A percentile compares a stretch with the other conserved stretches of the same genome.
phyloP scores from a whole-genome alignment of 2,329 filamentous ascomycete genomes.

The Alternaria ventricosa region DNA sequence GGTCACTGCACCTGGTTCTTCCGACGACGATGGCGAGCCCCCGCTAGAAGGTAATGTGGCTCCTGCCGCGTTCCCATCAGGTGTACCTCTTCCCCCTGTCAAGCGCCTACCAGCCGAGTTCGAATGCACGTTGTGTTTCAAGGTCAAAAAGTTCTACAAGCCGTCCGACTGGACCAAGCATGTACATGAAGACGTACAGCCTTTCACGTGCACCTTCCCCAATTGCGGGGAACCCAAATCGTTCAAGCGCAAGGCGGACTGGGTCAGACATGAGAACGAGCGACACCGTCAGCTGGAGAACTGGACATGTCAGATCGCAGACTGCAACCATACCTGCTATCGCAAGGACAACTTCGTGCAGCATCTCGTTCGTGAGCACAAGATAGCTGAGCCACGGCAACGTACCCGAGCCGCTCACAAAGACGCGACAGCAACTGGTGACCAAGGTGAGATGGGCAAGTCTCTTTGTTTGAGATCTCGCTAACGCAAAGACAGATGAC shows the following conservation, averaged over 20 bases:
- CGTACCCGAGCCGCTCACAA: conserved; percentile 62
- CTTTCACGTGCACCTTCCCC: conserved; percentile 90
- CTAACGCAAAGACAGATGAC: conserved; percentile 55
- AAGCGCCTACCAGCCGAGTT: conserved; percentile 81
- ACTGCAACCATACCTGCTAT: conserved; percentile 83
- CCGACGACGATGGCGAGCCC: conserved; percentile 72
- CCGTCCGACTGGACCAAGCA: conserved; percentile 98
- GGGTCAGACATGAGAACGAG: conserved; percentile 94
- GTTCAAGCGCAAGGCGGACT: conserved; percentile 95
- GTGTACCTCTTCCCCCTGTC: conserved; percentile 83
- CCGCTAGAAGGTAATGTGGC: conserved; percentile 71
- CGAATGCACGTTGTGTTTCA: conserved; percentile 88
- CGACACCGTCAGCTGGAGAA: conserved; percentile 87
- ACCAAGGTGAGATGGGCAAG: conserved; percentile 31
- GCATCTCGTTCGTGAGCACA: conserved; percentile 90
- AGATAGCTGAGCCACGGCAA: conserved; percentile 79
- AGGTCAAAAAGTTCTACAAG: conserved; percentile 83
- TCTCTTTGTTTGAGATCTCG: background rate
- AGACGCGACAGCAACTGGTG: conserved; percentile 31
- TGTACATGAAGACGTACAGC: conserved; percentile 90
- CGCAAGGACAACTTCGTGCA: conserved; percentile 92
- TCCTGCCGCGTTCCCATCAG: conserved; percentile 76
- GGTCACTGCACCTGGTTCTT: conserved; percentile 61
- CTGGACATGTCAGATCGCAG: conserved; percentile 84
- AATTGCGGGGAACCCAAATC: conserved; percentile 84